Base-by-base conservation (phyloP, 2,329 filamentous ascomycete genomes). In the Waltergamsia citrina region DNA sequence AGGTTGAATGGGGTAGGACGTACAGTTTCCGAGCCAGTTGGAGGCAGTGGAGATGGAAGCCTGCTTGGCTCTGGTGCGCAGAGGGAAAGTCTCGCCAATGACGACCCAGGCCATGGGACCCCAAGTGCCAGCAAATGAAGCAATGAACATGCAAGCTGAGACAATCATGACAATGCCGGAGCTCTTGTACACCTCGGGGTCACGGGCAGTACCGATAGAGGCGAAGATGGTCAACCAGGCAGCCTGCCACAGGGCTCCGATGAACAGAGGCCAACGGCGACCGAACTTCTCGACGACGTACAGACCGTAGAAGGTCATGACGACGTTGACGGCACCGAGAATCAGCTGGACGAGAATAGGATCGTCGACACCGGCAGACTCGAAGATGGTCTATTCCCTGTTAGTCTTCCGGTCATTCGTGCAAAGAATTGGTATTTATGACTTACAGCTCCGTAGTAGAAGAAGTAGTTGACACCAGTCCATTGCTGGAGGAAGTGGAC, bases 101-200 rank as follows among this genome's bases (percentile, higher is more conserved):
- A 81, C 69, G 21, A 75, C 72, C 80, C 80, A 85, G 5, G 76
- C 65, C 33, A 83, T 73, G 0, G 79, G 79, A 10, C 79, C 80
- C 78, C 78, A 85, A 3, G 78, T 82, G 29, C 63, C 42, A 3
- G 81, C 81, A 44, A 84, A 87, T 2, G 73, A 78, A 32, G 75
- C 71, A 36, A 86, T 85, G 56, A 85, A 86, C 62, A 85, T 72
- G 54, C 76, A 83, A 3, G 80, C 76, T 35, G 80, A 74, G 8
- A 81, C 74, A 43, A 86, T 83, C 70, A 85, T 78, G 39, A 78
- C 68, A 6, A 75, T 72, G 9, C 80, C 80, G 10, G 74, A 65
- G 1, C 59, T 52, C 8, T 55, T 51, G 43, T 60, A 69, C 23
- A 51, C 49, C 5, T 54, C 53, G 0, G 65, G 68, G 29, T 64